A percentile compares a stretch with the other conserved stretches of the same genome.
Conservation (phyloP, 768 basidiomycete species). For the Zangia roseola region DNA sequence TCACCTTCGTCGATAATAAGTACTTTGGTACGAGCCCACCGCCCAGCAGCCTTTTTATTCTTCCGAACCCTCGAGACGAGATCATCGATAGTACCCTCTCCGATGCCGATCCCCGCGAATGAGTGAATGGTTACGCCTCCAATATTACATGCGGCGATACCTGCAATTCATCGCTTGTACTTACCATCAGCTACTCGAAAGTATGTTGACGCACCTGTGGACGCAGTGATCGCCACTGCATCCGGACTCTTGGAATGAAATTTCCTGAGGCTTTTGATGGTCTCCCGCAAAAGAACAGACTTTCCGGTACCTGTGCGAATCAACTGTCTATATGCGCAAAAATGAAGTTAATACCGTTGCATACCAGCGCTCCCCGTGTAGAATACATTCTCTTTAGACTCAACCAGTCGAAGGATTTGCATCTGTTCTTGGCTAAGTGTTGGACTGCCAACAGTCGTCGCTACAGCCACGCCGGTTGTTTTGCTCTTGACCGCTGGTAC, state of each 20-base stretch:
- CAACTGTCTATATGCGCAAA: slow-evolving; percentile 16
- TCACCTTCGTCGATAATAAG: slow-evolving; percentile 81
- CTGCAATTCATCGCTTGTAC: slow-evolving; percentile 32
- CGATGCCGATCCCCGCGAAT: slow-evolving; percentile 92
- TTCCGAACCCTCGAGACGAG: slow-evolving; percentile 67
- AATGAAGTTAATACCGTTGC: slow-evolving; percentile 24
- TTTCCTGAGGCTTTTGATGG: slow-evolving; percentile 71
- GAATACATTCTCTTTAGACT: slow-evolving; percentile 75
- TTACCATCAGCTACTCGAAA: neutral
- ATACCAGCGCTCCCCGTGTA: slow-evolving; percentile 97
- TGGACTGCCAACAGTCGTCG: slow-evolving; percentile 12
- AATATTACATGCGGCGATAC: slow-evolving; percentile 96
- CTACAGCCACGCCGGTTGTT: slow-evolving; percentile 2
- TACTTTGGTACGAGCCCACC: slow-evolving; percentile 86
- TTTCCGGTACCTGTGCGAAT: slow-evolving; percentile 84
- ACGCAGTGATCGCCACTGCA: slow-evolving; percentile 90
- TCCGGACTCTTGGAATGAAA: slow-evolving; percentile 54
- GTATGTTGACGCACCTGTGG: slow-evolving; percentile 60
- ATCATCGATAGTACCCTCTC: slow-evolving; percentile 58
- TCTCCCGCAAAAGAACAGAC: slow-evolving; percentile 90
- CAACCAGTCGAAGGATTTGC: slow-evolving; percentile 76
- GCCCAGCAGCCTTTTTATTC: slow-evolving; percentile 77
- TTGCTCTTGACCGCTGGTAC: slow-evolving; percentile 9
- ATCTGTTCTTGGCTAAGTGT: slow-evolving; percentile 82
- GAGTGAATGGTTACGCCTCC: slow-evolving; percentile 95